Evolutionary conservation across 163 green algal genomes (phyloP).

Genomic region (Chlorella variabilis): DNA sequence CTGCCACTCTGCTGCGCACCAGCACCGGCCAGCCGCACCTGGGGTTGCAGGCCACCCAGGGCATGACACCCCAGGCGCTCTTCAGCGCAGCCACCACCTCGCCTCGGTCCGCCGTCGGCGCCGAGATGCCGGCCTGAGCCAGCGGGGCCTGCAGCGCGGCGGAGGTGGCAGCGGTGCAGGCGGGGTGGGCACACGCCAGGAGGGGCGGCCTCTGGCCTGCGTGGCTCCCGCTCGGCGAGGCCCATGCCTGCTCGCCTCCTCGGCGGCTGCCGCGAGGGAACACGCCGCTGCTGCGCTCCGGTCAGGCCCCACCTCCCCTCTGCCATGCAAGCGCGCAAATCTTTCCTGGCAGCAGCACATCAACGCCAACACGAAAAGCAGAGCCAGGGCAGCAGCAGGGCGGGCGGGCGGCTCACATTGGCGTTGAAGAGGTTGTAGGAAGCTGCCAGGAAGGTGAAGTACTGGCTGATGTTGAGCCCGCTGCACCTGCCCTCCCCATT

Average conservation of each 20-base stretch:
- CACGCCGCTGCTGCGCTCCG: background rate
- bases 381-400: background rate
- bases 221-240: too few relatives aligned
- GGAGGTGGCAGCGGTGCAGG: background rate
- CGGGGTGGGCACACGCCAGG: background rate
- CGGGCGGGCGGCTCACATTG: background rate
- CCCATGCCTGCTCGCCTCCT: too few relatives aligned
- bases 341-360: too few relatives aligned
- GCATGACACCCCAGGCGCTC: background rate
- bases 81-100: background rate
- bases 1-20: background rate
- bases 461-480: background rate
- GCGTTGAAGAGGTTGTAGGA: constrained; percentile 2
- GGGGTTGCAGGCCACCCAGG: background rate
- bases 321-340: too few relatives aligned
- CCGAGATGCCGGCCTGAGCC: background rate
- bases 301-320: too few relatives aligned
- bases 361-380: background rate
- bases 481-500: background rate
- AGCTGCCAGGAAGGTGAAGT: constrained; percentile 3
- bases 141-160: background rate
- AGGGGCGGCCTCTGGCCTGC: too few relatives aligned
- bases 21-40: background rate
- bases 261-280: too few relatives aligned
- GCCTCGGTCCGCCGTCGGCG: background rate